Evolutionary conservation across 31 red algal species (phyloP).

Genomic region (Bonnemaisonia californica): DNA sequence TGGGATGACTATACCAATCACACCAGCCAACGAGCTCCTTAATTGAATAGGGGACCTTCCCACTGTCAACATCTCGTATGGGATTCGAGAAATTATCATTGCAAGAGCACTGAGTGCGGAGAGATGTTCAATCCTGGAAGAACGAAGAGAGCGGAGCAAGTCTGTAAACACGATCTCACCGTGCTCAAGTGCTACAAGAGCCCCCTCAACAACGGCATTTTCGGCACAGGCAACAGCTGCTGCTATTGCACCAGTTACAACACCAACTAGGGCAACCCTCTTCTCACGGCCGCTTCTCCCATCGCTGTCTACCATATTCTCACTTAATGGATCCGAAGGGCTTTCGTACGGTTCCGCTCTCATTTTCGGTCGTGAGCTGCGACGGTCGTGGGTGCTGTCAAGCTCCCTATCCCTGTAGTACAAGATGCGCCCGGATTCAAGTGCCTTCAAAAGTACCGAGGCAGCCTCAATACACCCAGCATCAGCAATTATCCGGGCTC

Average conservation of each 20-base stretch:
- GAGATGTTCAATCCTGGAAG: constrained; percentile 25
- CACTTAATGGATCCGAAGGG: neutral
- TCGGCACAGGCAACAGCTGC: constrained; percentile 47
- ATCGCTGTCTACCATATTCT: neutral
- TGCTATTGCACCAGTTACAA: constrained; percentile 44
- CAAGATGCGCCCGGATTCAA: neutral
- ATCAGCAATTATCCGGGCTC: constrained; percentile 51
- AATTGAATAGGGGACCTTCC: constrained; percentile 30
- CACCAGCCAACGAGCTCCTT: constrained; percentile 33
- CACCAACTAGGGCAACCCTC: neutral
- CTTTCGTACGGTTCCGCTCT: neutral
- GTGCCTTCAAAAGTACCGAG: constrained; percentile 23
- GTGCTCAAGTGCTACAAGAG: constrained; percentile 24
- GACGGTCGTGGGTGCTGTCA: neutral
- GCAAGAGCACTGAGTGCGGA: constrained; percentile 43
- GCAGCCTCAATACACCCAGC: constrained; percentile 63
- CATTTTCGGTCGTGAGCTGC: constrained; percentile 2
- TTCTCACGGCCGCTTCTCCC: neutral
- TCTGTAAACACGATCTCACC: constrained; percentile 34
- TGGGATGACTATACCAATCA: constrained; percentile 37
- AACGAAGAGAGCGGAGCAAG: constrained; percentile 19
- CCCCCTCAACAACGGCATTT: constrained; percentile 25
- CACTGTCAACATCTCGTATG: constrained; percentile 39
- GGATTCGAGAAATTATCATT: constrained; percentile 60
- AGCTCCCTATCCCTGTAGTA: constrained; percentile 5